Evolutionary conservation across 2,329 filamentous ascomycete genomes (phyloP), one percentile per base, ranked within the genome.

Genomic region (Xylariaceae sp.): DNA sequence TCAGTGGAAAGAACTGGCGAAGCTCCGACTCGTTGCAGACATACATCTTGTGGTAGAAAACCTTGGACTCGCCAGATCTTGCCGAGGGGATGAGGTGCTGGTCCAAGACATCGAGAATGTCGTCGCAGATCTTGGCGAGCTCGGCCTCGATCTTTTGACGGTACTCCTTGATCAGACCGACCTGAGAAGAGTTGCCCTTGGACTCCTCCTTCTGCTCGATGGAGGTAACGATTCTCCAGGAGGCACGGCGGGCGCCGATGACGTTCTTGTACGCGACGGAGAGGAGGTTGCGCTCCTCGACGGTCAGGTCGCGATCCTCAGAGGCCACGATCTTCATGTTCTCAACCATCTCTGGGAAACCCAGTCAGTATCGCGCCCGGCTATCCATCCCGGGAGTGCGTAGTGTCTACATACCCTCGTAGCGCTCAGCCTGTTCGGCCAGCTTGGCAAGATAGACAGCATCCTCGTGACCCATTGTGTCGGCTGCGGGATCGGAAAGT

Each of bases 231-330:
- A 98, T 96, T 71, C 90, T 82, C 90, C 90, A 98, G 56, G 88
- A 95, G 61, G 90, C 90, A 80, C 92, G 90, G 67, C 90, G 83
- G 61, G 92, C 93, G 58, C 92, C 90, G 57, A 98, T 87, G 43
- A 98, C 92, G 70, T 98, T 98, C 85, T 98, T 98, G 83, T 98
- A 98, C 63, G 90, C 90, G 58, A 96, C 92, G 50, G 87, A 94
- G 50, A 98, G 82, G 48, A 98, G 84, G 73, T 96, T 96, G 67
- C 90, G 87, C 78, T 95, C 89, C 70, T 95, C 90, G 51, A 95
- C 88, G 47, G 80, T 83, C 54, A 88, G 75, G 58, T 88, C 83
- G 56, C 74, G 79, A 60, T 85, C 78, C 62, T 90, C 86, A 51
- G 84, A 89, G 57, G 90, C 90, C 58, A 95, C 90, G 52, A 85